A percentile compares a stretch with the other conserved stretches of the same genome.
phyloP scores from a whole-genome alignment of 2,329 filamentous ascomycete genomes.

The Aspergillus sp. region DNA sequence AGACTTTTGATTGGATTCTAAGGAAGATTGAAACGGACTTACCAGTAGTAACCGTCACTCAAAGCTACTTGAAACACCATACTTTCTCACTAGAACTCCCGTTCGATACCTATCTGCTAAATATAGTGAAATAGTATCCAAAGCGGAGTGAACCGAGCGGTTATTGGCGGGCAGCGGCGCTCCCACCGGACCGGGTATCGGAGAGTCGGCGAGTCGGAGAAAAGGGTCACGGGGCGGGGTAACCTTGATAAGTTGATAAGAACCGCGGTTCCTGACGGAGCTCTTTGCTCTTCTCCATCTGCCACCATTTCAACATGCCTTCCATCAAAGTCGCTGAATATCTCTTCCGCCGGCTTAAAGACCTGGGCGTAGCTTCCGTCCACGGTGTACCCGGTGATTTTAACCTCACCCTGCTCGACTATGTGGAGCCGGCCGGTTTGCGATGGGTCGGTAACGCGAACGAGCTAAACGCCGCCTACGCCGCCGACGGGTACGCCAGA shows the following conservation, averaged over 20 bases:
- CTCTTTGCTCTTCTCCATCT: background rate
- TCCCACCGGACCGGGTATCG: too few species aligned
- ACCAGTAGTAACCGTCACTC: too few species aligned
- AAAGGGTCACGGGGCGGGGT: too few species aligned
- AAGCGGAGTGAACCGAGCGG: too few species aligned
- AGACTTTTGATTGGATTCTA: too few species aligned
- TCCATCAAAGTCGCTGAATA: constrained; percentile 42
- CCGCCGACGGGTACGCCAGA: constrained; percentile 35
- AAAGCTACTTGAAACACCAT: too few species aligned
- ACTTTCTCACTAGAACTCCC: too few species aligned
- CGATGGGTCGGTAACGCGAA: constrained; percentile 70
- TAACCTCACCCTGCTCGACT: constrained; percentile 69
- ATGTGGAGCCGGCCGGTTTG: constrained; percentile 60
- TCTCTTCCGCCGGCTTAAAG: constrained; percentile 64
- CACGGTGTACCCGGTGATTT: constrained; percentile 74
- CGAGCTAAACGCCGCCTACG: constrained; percentile 67
- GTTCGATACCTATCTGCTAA: too few species aligned
- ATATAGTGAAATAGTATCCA: too few species aligned
- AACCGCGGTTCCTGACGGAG: background rate
- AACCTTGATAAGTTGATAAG: background rate
- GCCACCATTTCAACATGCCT: background rate
- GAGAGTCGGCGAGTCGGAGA: too few species aligned
- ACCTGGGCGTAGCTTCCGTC: constrained; percentile 66
- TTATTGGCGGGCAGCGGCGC: too few species aligned
- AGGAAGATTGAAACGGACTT: too few species aligned